Evolutionary conservation across 1,284 basidiomycete species (phyloP).

Genomic region (Vanrija sp.): DNA sequence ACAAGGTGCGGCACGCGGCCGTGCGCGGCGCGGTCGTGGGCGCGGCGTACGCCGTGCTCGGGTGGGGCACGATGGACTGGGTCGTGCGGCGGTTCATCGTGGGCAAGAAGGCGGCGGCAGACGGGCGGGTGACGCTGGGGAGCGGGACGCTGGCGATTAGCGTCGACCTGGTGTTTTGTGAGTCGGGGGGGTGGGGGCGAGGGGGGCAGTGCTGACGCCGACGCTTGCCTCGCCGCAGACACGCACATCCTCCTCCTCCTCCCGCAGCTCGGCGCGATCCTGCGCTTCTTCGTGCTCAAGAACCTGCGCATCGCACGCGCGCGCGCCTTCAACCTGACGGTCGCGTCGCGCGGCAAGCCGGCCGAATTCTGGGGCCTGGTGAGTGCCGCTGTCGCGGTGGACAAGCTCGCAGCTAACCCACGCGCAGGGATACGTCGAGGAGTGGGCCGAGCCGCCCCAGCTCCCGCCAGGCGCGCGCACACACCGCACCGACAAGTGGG

Average conservation of each 20-base stretch:
- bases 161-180: slow-evolving; percentile 40
- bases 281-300: slow-evolving; percentile 70
- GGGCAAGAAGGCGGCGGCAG: slow-evolving; percentile 16
- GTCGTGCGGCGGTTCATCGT: slow-evolving; percentile 39
- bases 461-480: slow-evolving; percentile 26
- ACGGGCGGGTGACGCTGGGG: slow-evolving; percentile 25
- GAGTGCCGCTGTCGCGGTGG: background rate
- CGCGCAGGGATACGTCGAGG: slow-evolving; percentile 69
- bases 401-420: background rate
- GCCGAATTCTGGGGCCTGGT: slow-evolving; percentile 67
- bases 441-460: slow-evolving; percentile 69
- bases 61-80: slow-evolving; percentile 42
- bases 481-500: slow-evolving; percentile 32
- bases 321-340: slow-evolving; percentile 68
- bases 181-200: slow-evolving; percentile 8
- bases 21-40: slow-evolving; percentile 40
- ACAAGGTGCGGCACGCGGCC: slow-evolving; percentile 47
- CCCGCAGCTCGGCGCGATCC: slow-evolving; percentile 65
- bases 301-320: slow-evolving; percentile 73
- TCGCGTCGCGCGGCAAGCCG: slow-evolving; percentile 70
- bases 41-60: slow-evolving; percentile 33
- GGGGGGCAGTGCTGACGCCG: background rate
- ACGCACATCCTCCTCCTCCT: slow-evolving; percentile 68
- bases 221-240: slow-evolving; percentile 52
- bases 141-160: slow-evolving; percentile 21